A percentile compares a stretch with the other conserved stretches of the same genome.
phyloP scores from a whole-genome alignment of 164 flowering plant genomes.

The Magnolia changhungtana region DNA sequence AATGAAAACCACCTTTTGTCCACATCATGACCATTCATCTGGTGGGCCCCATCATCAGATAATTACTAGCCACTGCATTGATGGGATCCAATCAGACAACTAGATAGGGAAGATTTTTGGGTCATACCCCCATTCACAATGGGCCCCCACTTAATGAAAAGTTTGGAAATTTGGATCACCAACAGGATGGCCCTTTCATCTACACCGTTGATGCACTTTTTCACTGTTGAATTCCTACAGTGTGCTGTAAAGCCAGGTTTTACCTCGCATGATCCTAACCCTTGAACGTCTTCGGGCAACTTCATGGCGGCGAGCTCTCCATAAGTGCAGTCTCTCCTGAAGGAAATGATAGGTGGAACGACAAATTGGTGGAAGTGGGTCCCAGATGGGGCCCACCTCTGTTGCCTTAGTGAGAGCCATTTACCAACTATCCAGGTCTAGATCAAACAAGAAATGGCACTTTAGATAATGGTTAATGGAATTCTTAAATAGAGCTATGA shows the following conservation, averaged over 20 bases:
- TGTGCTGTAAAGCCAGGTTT: neutral
- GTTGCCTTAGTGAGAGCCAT: constrained; percentile 74
- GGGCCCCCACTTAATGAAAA: no score
- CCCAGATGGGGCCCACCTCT: constrained; percentile 82
- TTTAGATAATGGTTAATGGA: neutral
- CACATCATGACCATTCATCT: no score
- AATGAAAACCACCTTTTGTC: no score
- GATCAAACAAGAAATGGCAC: neutral
- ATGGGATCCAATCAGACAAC: no score
- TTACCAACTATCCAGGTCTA: constrained; percentile 96
- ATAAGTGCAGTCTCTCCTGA: constrained; percentile 80
- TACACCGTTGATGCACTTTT: no score
- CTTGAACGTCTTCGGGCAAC: constrained; percentile 75
- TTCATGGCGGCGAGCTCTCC: constrained; percentile 92
- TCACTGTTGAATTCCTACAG: neutral
- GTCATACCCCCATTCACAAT: no score
- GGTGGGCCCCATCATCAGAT: no score
- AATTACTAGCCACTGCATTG: no score
- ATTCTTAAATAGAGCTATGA: no score
- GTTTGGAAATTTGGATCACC: no score
- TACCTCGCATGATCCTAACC: constrained; percentile 90
- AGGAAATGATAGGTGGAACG: constrained; percentile 70
- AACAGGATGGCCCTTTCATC: no score
- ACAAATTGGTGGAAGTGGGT: constrained; percentile 94
- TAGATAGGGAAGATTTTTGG: no score